Evolutionary conservation across 192 early-diverging fungal genomes (phyloP), one percentile per base, ranked within the genome.

Genomic region (Linnemannia exigua): DNA sequence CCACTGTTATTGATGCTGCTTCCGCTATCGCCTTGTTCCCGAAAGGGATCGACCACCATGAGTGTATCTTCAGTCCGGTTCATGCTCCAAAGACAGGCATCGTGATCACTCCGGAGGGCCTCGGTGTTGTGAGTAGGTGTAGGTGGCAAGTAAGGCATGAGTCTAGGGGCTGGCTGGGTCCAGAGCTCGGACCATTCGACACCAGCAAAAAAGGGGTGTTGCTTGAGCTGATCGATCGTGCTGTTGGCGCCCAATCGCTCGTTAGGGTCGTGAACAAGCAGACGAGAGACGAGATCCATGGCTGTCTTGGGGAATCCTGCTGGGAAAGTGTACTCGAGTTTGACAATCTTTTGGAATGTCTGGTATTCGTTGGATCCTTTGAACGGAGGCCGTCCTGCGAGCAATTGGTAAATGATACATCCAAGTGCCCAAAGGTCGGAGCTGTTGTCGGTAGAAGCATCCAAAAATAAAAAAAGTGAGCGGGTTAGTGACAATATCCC

Each of bases 311-410:
- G 91, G 81, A 98, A 95, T 33, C 90, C 91, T 25, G 91, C 89
- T 19, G 99, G 99, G 47, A 99, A 93, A 0, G 88, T 67, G 79
- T 97, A 99, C 35, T 99, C 95, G 19, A 98, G 90, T 46, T 96
- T 95, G 61, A 95, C 90, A 66, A 99, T 96, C 77, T 95, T 97
- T 87, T 99, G 97, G 79, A 99, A 99, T 0, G 97, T 99, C 86
- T 95, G 95, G 83, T 99, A 99, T 80, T 99, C 99, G 75, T 97
- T 99, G 20, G 88, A 85, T 51, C 95, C 99, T 79, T 98, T 97
- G 89, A 99, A 99, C 2, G 99, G 99, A 36, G 97, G 97, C 71
- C 92, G 88, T 17, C 97, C 97, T 28, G 94, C 92, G 25, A 98
- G 85, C 81, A 99, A 79, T 81, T 99, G 98, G 87, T 94, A 99